These are phyloP conservation scores for Neurospora crassa DNA, from an alignment of 2,329 filamentous ascomycete genomes.

Conservation along the genomic window DNA sequence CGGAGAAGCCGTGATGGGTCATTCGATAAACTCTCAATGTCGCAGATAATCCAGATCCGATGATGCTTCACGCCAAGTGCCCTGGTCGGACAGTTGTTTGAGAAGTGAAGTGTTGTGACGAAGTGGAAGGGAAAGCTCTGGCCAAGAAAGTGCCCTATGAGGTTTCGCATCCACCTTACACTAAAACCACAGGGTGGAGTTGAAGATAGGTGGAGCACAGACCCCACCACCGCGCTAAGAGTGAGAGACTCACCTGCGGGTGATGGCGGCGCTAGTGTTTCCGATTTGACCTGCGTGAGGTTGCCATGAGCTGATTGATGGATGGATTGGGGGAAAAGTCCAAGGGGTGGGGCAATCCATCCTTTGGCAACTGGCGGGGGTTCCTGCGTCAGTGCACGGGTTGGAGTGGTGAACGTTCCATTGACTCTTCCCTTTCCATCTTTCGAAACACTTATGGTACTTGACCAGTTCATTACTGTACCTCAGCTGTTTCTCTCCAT, in stretches of 20 bases:
- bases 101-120: background rate
- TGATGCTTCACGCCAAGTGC: background rate
- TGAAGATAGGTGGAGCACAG: background rate
- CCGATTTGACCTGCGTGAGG: constrained; percentile 14
- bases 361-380: background rate
- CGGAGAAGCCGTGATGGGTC: background rate
- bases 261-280: constrained; percentile 28
- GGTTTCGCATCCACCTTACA: background rate
- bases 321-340: constrained; percentile 18
- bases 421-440: background rate
- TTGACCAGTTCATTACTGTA: background rate
- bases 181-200: background rate
- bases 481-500: background rate
- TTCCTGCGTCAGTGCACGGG: background rate
- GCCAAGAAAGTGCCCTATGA: background rate
- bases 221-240: background rate
- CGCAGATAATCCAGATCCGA: background rate
- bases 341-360: constrained; percentile 2
- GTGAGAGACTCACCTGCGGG: constrained; percentile 13
- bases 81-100: background rate
- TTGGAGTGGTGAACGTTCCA: background rate
- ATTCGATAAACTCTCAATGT: background rate
- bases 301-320: constrained; percentile 21
- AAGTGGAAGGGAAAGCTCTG: background rate
- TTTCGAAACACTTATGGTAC: background rate